These are phyloP conservation scores for Cynanchum wilfordii DNA, from an alignment of 257 asterid species.

Conservation along the genomic window DNA sequence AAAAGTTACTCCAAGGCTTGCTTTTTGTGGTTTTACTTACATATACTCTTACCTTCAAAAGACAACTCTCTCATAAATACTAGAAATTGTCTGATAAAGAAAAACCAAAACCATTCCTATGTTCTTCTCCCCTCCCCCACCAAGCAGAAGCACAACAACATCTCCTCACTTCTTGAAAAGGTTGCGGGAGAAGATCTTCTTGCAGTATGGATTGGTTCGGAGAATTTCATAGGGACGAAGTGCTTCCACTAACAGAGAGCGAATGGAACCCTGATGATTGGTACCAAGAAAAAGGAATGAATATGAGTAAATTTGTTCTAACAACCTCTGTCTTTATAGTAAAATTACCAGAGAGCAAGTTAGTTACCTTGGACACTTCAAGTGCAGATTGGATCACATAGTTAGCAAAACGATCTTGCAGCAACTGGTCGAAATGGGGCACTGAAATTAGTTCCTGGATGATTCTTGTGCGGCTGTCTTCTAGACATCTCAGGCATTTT, in stretches of 20 bases:
- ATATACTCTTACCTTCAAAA: constrained; percentile 1
- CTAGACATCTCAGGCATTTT: constrained; percentile 28
- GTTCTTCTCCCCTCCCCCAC: neutral
- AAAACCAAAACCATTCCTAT: neutral
- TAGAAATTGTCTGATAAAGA: neutral
- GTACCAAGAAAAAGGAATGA: neutral
- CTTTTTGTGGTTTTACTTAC: constrained; percentile 7
- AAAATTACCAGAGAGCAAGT: neutral
- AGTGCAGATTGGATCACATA: constrained; percentile 46
- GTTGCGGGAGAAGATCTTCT: constrained; percentile 38
- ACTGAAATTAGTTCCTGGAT: constrained; percentile 27
- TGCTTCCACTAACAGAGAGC: constrained; percentile 23
- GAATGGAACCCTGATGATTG: constrained; percentile 28
- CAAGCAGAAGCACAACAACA: constrained; percentile 18
- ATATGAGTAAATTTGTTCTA: neutral
- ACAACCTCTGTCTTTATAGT: neutral
- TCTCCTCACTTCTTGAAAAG: constrained; percentile 36
- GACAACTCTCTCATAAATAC: neutral
- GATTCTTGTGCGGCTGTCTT: constrained; percentile 26
- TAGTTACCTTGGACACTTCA: constrained; percentile 31
- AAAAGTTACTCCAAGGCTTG: neutral
- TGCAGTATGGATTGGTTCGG: constrained; percentile 40
- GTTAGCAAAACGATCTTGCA: constrained; percentile 45
- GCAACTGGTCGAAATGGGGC: constrained; percentile 29
- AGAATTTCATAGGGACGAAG: constrained; percentile 26